phyloP scores from a whole-genome alignment of 371 early-diverging fungal genomes.

The Mucor mucedo region DNA sequence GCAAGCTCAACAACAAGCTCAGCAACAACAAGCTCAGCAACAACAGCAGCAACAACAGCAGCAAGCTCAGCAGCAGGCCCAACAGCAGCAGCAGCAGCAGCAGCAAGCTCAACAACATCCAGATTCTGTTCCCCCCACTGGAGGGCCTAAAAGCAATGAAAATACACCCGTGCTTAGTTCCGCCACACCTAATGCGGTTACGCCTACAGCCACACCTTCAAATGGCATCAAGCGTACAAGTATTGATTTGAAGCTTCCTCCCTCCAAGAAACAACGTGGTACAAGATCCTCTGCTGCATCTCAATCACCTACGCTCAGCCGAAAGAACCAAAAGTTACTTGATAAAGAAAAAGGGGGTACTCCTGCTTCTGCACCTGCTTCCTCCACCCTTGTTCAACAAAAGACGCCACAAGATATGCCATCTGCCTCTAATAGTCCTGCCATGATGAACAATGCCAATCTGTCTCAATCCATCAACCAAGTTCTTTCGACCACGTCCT shows the following conservation, averaged over 20 bases:
- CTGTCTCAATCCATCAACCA: background rate
- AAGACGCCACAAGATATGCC: slow-evolving; percentile 8
- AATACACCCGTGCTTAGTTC: slow-evolving; percentile 11
- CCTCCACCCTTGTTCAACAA: slow-evolving; percentile 5
- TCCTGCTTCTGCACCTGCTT: slow-evolving; percentile 12
- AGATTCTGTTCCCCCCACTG: background rate
- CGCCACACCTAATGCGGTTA: slow-evolving; percentile 8
- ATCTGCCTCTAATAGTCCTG: slow-evolving; percentile 20
- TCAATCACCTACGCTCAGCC: slow-evolving; percentile 25
- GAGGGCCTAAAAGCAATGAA: background rate
- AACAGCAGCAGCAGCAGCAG: slow-evolving; percentile 9
- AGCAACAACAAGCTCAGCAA: slow-evolving; percentile 14
- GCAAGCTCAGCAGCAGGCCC: slow-evolving; percentile 15
- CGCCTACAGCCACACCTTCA: slow-evolving; percentile 4
- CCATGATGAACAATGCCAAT: slow-evolving; percentile 9
- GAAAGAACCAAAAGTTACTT: slow-evolving; percentile 17
- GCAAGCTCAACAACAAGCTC: slow-evolving; percentile 15
- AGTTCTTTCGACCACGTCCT: background rate
- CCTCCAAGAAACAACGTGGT: slow-evolving; percentile 44
- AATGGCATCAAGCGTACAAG: slow-evolving; percentile 43
- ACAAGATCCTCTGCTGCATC: slow-evolving; percentile 16
- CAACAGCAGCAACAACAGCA: slow-evolving; percentile 27
- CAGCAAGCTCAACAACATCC: slow-evolving; percentile 15
- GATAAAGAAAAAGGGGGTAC: slow-evolving; percentile 14
- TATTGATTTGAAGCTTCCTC: slow-evolving; percentile 51